Evolutionary conservation across 495 filamentous ascomycete genomes (phyloP), one percentile per base, ranked within the genome.

Genomic region (Aspergillus indologenus): DNA sequence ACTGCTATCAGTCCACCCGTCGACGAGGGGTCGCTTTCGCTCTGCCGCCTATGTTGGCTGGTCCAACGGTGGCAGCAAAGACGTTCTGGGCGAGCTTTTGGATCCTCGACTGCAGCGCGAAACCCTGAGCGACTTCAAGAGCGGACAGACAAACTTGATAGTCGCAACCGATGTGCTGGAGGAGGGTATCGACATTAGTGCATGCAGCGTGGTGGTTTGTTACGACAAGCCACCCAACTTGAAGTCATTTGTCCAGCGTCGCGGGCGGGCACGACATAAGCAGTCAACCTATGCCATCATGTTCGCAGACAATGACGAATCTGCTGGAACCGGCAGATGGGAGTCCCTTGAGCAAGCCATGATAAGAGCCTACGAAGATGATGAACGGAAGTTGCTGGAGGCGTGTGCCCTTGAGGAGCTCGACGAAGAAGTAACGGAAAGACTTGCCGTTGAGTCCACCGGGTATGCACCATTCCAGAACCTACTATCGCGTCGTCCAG

Each of bases 141-240:
- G 67, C 2, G 90, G 92, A 9, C 75, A 72, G 4, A 84, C 83
- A 29, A 94, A 96, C 63, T 76, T 98, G 1, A 78, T 98, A 11
- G 73, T 98, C 7, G 83, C 90, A 0, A 97, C 93, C 0, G 89
- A 83, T 64, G 92, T 92, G 0, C 75, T 96, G 0, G 93, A 98
- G 71, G 94, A 98, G 72, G 94, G 93, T 0, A 89, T 98, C 43
- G 93, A 97, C 68, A 81, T 97, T 2, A 87, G 87, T 9, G 85
- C 86, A 7, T 97, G 93, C 68, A 89, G 93, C 64, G 66, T 91
- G 31, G 91, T 97, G 14, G 78, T 96, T n/a, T 94, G 91, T 65
- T 96, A 90, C 65, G 84, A 96, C 59, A 73, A 79, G 43, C 91
- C 90, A 4, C 68, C 75, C 6, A 93, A 88, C 55, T 72, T 96